These are phyloP conservation scores for Candida lessepsii DNA, from an alignment of 805 yeast species.

Conservation along the genomic window DNA sequence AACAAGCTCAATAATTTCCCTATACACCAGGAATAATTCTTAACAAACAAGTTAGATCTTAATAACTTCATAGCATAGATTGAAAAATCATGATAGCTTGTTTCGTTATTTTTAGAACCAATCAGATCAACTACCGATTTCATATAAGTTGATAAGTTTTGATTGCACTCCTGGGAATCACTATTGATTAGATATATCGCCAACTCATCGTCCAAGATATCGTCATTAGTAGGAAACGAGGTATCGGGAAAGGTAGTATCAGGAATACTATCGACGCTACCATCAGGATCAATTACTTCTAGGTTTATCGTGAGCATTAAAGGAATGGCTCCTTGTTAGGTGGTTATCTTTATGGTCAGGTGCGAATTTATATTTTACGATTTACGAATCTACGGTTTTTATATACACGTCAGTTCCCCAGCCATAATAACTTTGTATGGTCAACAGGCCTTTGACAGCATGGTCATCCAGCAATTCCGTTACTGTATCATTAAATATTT, in stretches of 20 bases:
- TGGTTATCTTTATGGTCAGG: too few species aligned
- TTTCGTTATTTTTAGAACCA: conserved; percentile 1
- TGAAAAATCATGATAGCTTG: conserved; percentile 31
- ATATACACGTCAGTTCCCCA: conserved; percentile 48
- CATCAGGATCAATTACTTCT: too few species aligned
- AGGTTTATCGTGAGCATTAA: too few species aligned
- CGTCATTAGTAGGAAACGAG: conserved; percentile 7
- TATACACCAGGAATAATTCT: conserved; percentile 34
- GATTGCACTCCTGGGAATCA: conserved; percentile 40
- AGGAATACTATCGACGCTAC: too few species aligned
- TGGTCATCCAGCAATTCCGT: conserved; percentile 12
- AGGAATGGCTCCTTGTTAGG: too few species aligned
- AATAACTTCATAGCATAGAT: conserved; percentile 33
- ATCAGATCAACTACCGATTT: conserved; percentile 34
- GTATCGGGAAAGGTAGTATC: conserved; percentile 4
- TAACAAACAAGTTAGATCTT: conserved; percentile 37
- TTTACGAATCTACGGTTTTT: conserved; percentile 29
- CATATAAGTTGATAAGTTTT: conserved; percentile 33
- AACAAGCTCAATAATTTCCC: conserved; percentile 39
- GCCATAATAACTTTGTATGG: conserved; percentile 41
- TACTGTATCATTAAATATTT: conserved; percentile 38
- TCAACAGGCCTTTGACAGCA: conserved; percentile 36
- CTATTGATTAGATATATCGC: conserved; percentile 27
- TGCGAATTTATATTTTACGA: too few species aligned
- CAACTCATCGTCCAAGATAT: conserved; percentile 10